Percentiles rank a stretch among this genome's conserved stretches.
These are phyloP conservation scores for Rhodamnia argentea DNA, from an alignment of 345 rosid species.

Conservation along the genomic window DNA sequence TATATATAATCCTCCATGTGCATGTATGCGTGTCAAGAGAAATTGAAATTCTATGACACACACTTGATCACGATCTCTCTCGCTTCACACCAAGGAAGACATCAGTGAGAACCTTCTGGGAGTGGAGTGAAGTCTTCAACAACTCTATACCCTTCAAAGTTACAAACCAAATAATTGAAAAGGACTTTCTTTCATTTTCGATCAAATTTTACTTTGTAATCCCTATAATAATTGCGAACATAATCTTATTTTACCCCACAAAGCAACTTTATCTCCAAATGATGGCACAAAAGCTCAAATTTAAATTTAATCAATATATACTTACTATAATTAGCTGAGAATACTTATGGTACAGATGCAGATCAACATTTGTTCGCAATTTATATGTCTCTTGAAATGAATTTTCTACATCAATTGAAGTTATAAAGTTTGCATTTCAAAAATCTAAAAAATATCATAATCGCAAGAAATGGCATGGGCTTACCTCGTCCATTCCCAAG, in stretches of 20 bases:
- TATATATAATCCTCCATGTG: no score
- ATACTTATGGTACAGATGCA: background rate
- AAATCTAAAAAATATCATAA: no score
- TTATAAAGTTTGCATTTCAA: no score
- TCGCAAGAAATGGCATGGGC: no score
- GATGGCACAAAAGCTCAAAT: background rate
- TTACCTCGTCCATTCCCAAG: constrained; percentile 12
- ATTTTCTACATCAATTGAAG: no score
- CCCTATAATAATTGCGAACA: background rate
- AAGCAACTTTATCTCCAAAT: background rate
- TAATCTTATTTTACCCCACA: background rate
- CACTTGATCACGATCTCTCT: background rate
- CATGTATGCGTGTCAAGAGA: no score
- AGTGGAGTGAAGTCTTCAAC: constrained; percentile 10
- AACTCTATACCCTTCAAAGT: constrained; percentile 4
- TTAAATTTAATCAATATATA: no score
- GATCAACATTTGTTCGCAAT: background rate
- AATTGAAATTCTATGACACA: background rate
- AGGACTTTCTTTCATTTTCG: background rate
- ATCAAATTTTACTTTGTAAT: background rate
- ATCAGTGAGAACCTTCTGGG: constrained; percentile 17
- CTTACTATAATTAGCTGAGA: background rate
- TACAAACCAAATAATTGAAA: background rate
- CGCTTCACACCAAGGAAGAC: background rate
- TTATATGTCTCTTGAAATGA: background rate